A percentile compares a stretch with the other conserved stretches of the same genome.
Conservation (phyloP, 768 basidiomycete genomes). For the Amanita polypyramis region DNA sequence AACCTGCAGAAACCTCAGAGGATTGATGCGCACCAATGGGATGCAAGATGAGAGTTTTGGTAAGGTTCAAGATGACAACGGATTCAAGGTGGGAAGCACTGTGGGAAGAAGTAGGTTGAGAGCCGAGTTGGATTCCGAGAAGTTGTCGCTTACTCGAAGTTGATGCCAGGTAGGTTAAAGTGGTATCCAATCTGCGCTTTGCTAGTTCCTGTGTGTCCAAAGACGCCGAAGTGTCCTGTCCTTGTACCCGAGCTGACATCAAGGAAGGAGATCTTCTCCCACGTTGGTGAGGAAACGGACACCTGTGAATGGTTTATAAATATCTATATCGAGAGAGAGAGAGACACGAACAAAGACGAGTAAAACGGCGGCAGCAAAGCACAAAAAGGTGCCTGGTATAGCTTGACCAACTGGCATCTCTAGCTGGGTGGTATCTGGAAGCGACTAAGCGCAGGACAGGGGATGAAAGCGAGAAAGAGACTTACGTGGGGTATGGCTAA, state of each 20-base stretch:
- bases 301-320: slow-evolving; percentile 28
- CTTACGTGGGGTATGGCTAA: too few relatives aligned
- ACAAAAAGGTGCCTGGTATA: slow-evolving; percentile 59
- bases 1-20: slow-evolving; percentile 4
- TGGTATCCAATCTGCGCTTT: slow-evolving; percentile 45
- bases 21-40: slow-evolving; percentile 48
- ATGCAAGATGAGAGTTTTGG: slow-evolving; percentile 65
- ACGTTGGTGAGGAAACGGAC: slow-evolving; percentile 66
- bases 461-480: too few relatives aligned
- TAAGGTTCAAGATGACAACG: slow-evolving; percentile 54
- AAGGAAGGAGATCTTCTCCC: slow-evolving; percentile 63
- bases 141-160: slow-evolving; percentile 30
- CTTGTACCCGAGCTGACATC: slow-evolving; percentile 30
- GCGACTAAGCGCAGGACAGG: too few relatives aligned
- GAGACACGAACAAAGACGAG: slow-evolving; percentile 54
- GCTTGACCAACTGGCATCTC: slow-evolving; percentile 49
- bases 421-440: background rate
- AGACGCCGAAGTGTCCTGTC: slow-evolving; percentile 56
- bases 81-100: slow-evolving; percentile 40
- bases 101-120: slow-evolving; percentile 5
- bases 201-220: slow-evolving; percentile 65
- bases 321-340: background rate
- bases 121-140: background rate
- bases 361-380: slow-evolving; percentile 59
- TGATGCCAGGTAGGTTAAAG: slow-evolving; percentile 17